These are phyloP conservation scores for Saccharomyces kudriavzevii DNA, from an alignment of 805 yeast genomes.

Conservation along the genomic window DNA sequence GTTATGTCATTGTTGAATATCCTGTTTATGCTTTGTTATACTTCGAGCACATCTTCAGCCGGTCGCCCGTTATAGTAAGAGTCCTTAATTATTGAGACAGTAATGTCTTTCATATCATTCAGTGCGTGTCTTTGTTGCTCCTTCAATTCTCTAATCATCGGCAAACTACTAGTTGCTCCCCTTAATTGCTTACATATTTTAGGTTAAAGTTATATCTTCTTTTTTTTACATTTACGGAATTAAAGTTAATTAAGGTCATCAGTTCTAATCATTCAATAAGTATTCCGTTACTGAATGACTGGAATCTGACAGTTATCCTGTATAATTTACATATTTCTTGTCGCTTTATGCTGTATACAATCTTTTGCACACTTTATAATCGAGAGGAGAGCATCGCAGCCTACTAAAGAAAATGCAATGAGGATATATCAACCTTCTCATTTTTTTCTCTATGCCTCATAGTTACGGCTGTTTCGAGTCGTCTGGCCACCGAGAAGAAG, in stretches of 20 bases:
- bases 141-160: not conserved
- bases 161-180: not conserved
- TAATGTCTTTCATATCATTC: not conserved
- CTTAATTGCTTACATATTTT: not conserved
- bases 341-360: not conserved
- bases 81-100: not conserved
- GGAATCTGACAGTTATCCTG: not conserved
- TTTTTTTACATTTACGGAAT: not conserved
- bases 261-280: not conserved
- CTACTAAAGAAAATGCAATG: not conserved
- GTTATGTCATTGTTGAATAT: not conserved
- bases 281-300: too few relatives aligned
- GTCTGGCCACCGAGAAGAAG: not conserved
- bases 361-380: not conserved
- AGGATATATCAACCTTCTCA: not conserved
- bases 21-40: not conserved
- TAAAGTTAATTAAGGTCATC: not conserved
- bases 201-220: not conserved
- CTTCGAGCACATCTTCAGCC: not conserved
- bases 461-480: not conserved
- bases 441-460: not conserved
- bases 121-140: not conserved
- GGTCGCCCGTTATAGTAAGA: not conserved
- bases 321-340: not conserved
- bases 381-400: not conserved